Evolutionary conservation across 208 protist genomes (phyloP).

Genomic region (Leishmania mexicana): DNA sequence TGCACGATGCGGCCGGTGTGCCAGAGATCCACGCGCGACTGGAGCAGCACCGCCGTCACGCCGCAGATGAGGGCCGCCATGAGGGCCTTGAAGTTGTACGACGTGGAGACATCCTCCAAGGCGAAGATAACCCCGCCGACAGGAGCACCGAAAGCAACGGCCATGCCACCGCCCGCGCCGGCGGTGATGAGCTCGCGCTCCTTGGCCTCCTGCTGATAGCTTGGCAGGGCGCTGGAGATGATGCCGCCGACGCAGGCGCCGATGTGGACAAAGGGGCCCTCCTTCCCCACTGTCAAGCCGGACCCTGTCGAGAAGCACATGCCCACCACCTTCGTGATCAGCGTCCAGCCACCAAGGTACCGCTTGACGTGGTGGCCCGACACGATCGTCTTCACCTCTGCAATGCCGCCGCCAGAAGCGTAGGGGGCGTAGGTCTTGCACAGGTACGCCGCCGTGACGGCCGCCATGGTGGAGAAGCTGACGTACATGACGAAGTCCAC

Average conservation of each 20-base stretch:
- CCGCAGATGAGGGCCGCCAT: constrained; percentile 89
- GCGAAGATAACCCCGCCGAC: constrained; percentile 81
- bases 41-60: constrained; percentile 78
- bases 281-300: constrained; percentile 83
- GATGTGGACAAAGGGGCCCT: constrained; percentile 92
- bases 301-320: constrained; percentile 79
- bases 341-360: constrained; percentile 77
- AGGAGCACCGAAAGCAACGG: constrained; percentile 79
- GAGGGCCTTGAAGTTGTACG: constrained; percentile 88
- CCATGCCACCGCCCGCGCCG: constrained; percentile 67
- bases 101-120: constrained; percentile 79
- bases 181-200: constrained; percentile 73
- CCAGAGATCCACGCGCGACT: constrained; percentile 74
- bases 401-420: constrained; percentile 83
- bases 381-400: constrained; percentile 91
- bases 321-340: constrained; percentile 76
- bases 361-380: constrained; percentile 67
- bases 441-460: constrained; percentile 49
- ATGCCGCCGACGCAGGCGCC: constrained; percentile 76
- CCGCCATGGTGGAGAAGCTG: constrained; percentile 42
- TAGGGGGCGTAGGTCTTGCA: constrained; percentile 77
- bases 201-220: constrained; percentile 63
- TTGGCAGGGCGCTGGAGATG: constrained; percentile 58
- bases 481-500: constrained; percentile 67
- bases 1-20: constrained; percentile 78